A percentile compares a stretch with the other conserved stretches of the same genome.
phyloP scores from a whole-genome alignment of 2,329 filamentous ascomycete species.

The Xylaria digitata region DNA sequence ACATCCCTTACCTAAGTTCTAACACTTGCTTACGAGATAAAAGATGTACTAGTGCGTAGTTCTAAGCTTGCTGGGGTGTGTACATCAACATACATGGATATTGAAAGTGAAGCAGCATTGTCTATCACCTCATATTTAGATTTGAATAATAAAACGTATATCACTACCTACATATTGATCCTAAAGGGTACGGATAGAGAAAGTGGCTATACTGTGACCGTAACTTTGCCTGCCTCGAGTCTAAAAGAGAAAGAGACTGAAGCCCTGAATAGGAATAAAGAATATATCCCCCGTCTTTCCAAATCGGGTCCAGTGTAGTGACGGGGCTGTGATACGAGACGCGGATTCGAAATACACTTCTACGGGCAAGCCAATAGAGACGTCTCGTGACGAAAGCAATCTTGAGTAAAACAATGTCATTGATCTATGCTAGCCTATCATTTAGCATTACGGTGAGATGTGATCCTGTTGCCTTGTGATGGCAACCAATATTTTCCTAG shows the following conservation, averaged over 20 bases:
- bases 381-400: neutral
- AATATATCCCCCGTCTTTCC: neutral
- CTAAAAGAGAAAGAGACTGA: neutral
- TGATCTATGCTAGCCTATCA: neutral
- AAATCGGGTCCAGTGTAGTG: neutral
- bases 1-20: too few species aligned
- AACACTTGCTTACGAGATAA: neutral
- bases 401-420: neutral
- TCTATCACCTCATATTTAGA: neutral
- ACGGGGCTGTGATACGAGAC: neutral
- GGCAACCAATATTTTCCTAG: neutral
- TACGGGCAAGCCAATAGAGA: neutral
- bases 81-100: neutral
- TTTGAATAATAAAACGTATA: neutral
- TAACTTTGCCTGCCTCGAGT: neutral
- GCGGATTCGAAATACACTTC: neutral
- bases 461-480: constrained; percentile 14
- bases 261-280: neutral
- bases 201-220: neutral
- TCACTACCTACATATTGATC: too few species aligned
- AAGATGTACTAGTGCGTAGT: neutral
- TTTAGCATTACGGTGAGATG: neutral
- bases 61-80: neutral
- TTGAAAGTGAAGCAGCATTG: neutral
- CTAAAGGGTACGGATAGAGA: neutral